Evolutionary conservation across 2,329 filamentous ascomycete species (phyloP).

Genomic region (Sclerotinia borealis): DNA sequence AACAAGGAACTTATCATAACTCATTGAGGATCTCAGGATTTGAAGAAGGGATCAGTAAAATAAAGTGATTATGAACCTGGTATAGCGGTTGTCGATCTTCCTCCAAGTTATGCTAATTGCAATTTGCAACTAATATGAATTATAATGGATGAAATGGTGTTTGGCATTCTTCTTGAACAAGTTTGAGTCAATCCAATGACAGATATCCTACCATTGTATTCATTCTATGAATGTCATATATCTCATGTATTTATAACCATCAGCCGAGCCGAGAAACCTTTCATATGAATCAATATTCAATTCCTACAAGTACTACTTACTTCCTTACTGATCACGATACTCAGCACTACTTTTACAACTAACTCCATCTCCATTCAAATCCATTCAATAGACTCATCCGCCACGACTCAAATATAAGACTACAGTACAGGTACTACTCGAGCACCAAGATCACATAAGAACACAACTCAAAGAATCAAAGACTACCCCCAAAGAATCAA

Average conservation of each 20-base stretch:
- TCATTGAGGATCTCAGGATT: neutral
- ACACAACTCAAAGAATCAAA: too few relatives aligned
- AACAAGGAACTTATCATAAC: neutral
- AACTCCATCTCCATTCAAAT: too few relatives aligned
- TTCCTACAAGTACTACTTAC: neutral
- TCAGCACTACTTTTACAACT: neutral
- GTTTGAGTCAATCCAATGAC: too few relatives aligned
- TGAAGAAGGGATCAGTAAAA: neutral
- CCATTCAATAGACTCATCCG: constrained; percentile 1
- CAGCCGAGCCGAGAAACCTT: neutral
- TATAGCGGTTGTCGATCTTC: neutral
- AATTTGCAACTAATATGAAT: too few relatives aligned
- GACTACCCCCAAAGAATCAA: too few relatives aligned
- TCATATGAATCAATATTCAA: neutral
- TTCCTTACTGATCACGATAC: neutral
- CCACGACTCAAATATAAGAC: neutral
- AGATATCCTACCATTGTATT: too few relatives aligned
- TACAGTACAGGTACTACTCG: neutral
- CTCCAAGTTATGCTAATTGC: neutral
- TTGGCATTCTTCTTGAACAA: too few relatives aligned
- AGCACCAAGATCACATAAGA: neutral
- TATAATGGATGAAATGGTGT: too few relatives aligned
- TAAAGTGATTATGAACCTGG: neutral
- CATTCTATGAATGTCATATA: too few relatives aligned
- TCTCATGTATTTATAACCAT: too few relatives aligned